Conservation (phyloP, 495 filamentous ascomycete species). For the Staphylotrichum tortipilum region DNA sequence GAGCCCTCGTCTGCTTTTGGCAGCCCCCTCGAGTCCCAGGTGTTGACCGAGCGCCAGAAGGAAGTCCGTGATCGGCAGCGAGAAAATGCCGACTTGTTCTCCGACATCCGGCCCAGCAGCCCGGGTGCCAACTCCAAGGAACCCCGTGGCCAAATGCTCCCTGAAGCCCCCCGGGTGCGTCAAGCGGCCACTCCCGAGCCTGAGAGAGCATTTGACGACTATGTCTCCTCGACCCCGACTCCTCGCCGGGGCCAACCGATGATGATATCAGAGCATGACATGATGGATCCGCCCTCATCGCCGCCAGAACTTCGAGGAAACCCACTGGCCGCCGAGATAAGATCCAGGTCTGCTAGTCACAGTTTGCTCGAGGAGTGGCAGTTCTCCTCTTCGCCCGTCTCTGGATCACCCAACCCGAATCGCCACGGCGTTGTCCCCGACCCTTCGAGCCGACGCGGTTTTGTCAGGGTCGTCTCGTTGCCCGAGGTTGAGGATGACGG, state of each 20-base stretch:
- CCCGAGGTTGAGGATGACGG: constrained; percentile 4
- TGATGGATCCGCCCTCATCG: constrained; percentile 44
- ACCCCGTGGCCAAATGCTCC: background rate
- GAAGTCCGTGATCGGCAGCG: constrained; percentile 60
- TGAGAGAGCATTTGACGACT: constrained; percentile 44
- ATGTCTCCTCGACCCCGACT: constrained; percentile 75
- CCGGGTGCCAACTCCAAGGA: constrained; percentile 30
- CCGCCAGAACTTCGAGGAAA: constrained; percentile 48
- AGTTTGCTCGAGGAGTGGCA: constrained; percentile 38
- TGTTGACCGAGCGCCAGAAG: constrained; percentile 64
- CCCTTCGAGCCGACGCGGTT: constrained; percentile 9
- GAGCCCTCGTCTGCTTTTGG: constrained; percentile 43
- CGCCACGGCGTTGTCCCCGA: constrained; percentile 11
- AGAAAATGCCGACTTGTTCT: constrained; percentile 61
- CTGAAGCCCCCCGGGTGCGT: background rate
- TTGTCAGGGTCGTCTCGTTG: constrained; percentile 12
- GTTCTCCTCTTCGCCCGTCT: constrained; percentile 39
- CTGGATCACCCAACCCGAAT: constrained; percentile 30
- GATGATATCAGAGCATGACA: constrained; percentile 33
- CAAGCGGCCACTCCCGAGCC: constrained; percentile 34
- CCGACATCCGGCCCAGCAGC: constrained; percentile 58
- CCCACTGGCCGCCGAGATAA: constrained; percentile 37
- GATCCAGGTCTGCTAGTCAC: constrained; percentile 31
- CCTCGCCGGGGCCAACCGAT: constrained; percentile 45
- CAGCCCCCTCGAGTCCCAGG: constrained; percentile 47